Conservation (phyloP, 2,329 filamentous ascomycete species). For the Peltaster fructicola region DNA sequence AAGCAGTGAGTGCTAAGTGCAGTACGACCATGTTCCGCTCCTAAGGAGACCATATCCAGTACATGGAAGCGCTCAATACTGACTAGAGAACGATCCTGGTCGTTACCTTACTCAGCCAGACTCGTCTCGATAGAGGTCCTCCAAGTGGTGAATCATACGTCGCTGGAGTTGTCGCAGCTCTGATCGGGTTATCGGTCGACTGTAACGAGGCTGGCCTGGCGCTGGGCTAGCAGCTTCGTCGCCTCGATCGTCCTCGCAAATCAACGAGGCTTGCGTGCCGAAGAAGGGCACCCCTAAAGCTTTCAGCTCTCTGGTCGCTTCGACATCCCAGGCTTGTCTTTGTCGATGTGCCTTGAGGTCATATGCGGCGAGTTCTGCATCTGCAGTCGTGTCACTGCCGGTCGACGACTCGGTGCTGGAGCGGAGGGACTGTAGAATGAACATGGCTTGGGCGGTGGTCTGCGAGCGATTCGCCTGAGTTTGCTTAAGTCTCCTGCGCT, state of each 20-base stretch:
- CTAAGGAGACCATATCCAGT: too few species aligned
- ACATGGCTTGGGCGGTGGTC: constrained; percentile 14
- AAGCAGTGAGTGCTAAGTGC: too few species aligned
- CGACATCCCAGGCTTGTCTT: constrained; percentile 39
- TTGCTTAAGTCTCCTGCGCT: constrained; percentile 18
- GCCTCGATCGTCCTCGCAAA: constrained; percentile 15
- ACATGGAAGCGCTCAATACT: too few species aligned
- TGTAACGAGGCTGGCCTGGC: constrained; percentile 11
- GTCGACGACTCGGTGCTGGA: constrained; percentile 5
- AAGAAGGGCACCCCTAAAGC: constrained; percentile 44
- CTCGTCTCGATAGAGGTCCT: constrained; percentile 23
- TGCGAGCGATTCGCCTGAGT: constrained; percentile 12
- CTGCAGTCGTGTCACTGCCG: constrained; percentile 6
- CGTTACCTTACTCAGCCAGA: too few species aligned
- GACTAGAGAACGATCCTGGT: too few species aligned
- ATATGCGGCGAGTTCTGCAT: constrained; percentile 38
- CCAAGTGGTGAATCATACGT: constrained; percentile 21
- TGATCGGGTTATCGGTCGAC: constrained; percentile 14
- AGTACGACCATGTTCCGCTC: too few species aligned
- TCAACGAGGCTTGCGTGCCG: constrained; percentile 28
- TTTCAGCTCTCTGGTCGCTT: constrained; percentile 38
- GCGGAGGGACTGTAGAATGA: constrained; percentile 15
- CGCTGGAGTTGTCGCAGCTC: constrained; percentile 18
- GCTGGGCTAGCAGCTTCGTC: constrained; percentile 3
- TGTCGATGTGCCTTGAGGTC: constrained; percentile 46